These are phyloP conservation scores for Ampelomyces quisqualis DNA, from an alignment of 2,329 filamentous ascomycete species.

Conservation along the genomic window DNA sequence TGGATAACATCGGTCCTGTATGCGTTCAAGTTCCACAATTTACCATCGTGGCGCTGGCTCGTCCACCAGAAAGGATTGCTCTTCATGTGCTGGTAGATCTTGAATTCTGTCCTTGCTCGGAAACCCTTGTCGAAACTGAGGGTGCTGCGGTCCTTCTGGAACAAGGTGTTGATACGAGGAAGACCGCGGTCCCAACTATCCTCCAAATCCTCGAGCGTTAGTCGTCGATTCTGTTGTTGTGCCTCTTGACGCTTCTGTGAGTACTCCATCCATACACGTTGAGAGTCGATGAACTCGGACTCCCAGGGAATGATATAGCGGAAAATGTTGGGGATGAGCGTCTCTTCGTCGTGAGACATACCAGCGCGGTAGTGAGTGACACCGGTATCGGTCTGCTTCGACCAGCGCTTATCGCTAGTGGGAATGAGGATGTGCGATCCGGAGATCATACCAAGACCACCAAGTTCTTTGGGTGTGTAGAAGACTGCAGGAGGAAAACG, in stretches of 20 bases:
- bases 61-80: conserved; percentile 99
- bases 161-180: conserved; percentile 96
- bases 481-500: conserved; percentile 98
- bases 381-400: conserved; percentile 94
- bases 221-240: conserved; percentile 91
- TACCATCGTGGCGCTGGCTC: conserved; percentile 93
- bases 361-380: conserved; percentile 96
- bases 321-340: conserved; percentile 97
- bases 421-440: conserved; percentile 97
- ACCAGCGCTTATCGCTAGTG: conserved; percentile 96
- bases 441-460: conserved; percentile 97
- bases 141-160: conserved; percentile 97
- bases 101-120: conserved; percentile 92
- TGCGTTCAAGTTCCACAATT: conserved; percentile 94
- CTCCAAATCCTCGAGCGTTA: conserved; percentile 94
- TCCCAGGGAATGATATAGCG: conserved; percentile 99
- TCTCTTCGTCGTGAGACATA: conserved; percentile 98
- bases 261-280: conserved; percentile 98
- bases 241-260: conserved; percentile 97
- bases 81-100: conserved; percentile 98
- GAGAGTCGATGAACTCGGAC: conserved; percentile 97
- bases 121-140: conserved; percentile 99
- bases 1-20: conserved; percentile 98
- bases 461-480: conserved; percentile 96
- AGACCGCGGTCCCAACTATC: conserved; percentile 98